Percentiles rank a stretch among this genome's conserved stretches.
Conservation (phyloP, 768 basidiomycete genomes). For the Kwoniella botswanensis region DNA sequence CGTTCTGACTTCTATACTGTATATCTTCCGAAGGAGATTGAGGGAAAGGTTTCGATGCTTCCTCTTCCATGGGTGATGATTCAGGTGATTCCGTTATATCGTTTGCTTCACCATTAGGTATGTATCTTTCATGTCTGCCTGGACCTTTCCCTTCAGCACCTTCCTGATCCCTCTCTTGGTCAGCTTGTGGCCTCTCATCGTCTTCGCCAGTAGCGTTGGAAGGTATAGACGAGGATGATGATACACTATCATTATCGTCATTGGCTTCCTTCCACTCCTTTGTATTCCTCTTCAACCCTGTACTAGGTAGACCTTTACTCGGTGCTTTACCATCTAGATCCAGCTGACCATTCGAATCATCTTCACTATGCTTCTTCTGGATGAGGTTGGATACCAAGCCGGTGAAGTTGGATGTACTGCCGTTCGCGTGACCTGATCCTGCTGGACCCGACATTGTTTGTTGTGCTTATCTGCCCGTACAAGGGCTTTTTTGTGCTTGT, state of each 20-base stretch:
- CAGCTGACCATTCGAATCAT: background rate
- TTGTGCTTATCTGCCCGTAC: background rate
- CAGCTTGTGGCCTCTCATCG: conserved; percentile 17
- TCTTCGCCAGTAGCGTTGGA: conserved; percentile 29
- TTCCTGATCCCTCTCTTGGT: conserved; percentile 24
- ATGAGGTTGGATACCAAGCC: conserved; percentile 14
- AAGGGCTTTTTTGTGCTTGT: background rate
- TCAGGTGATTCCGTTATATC: conserved; percentile 28
- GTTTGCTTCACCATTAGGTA: conserved; percentile 17
- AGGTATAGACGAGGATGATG: conserved; percentile 39
- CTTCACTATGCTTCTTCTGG: conserved; percentile 18
- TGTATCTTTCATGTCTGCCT: conserved; percentile 36
- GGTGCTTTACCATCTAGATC: conserved; percentile 19
- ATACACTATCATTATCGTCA: conserved; percentile 11
- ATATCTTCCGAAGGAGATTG: conserved; percentile 1
- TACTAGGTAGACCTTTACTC: conserved; percentile 41
- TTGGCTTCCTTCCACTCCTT: conserved; percentile 43
- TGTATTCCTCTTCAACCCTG: conserved; percentile 47
- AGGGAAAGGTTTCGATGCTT: background rate
- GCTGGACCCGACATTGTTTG: conserved; percentile 26
- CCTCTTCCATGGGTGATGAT: conserved; percentile 21
- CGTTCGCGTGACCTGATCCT: conserved; percentile 17
- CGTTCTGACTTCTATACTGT: background rate
- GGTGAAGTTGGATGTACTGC: conserved; percentile 14
- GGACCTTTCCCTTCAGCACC: conserved; percentile 29